Conservation (phyloP, 2,329 filamentous ascomycete species). For the Massarina eburnea region DNA sequence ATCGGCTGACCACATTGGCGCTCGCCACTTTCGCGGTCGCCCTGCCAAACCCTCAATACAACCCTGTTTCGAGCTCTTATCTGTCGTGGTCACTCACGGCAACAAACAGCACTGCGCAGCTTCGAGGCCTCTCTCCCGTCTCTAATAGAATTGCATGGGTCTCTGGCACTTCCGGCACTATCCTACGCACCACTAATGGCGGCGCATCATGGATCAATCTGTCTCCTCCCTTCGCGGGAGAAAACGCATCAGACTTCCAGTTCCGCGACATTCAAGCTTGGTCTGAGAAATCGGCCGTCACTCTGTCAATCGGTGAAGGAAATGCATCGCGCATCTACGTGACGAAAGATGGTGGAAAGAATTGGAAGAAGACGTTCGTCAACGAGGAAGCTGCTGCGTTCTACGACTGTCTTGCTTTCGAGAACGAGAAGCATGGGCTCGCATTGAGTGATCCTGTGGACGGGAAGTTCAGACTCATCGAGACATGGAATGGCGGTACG, state of each 20-base stretch:
- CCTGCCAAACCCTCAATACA: neutral
- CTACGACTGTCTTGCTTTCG: constrained; percentile 35
- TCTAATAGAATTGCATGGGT: constrained; percentile 23
- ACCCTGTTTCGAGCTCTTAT: neutral
- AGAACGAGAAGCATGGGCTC: constrained; percentile 20
- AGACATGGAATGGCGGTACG: constrained; percentile 27
- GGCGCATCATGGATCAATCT: constrained; percentile 28
- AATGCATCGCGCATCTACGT: constrained; percentile 27
- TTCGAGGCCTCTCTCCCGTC: constrained; percentile 27
- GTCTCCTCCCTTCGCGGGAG: constrained; percentile 20
- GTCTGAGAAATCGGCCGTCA: constrained; percentile 18
- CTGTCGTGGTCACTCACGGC: constrained; percentile 23
- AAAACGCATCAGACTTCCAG: constrained; percentile 23
- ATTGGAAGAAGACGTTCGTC: constrained; percentile 25
- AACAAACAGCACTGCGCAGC: constrained; percentile 29
- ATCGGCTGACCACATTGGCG: neutral
- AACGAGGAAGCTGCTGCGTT: constrained; percentile 27
- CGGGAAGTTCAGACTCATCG: constrained; percentile 30
- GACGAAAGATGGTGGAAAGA: constrained; percentile 23
- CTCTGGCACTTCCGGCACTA: constrained; percentile 29
- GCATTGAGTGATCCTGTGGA: constrained; percentile 33
- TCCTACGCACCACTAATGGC: constrained; percentile 25
- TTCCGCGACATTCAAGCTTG: constrained; percentile 35
- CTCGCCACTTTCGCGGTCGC: neutral
- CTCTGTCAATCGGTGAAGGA: constrained; percentile 29